These are phyloP conservation scores for Nevesoporus exiguus DNA, from an alignment of 768 basidiomycete genomes.

Conservation along the genomic window DNA sequence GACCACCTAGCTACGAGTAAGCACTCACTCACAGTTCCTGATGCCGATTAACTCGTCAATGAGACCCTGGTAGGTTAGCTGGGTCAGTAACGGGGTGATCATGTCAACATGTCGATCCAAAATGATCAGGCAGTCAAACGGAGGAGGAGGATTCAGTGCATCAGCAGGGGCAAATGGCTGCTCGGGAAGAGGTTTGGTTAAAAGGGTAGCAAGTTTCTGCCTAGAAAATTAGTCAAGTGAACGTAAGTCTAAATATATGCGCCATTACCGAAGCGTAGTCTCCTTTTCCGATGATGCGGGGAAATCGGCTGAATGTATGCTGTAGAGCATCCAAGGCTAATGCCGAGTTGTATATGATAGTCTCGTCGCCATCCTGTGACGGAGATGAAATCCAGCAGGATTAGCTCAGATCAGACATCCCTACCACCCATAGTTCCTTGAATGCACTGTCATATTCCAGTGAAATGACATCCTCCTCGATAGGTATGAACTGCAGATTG, in stretches of 20 bases:
- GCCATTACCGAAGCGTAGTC: slow-evolving; percentile 70
- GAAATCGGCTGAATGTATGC: slow-evolving; percentile 82
- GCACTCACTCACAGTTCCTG: slow-evolving; percentile 70
- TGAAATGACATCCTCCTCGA: slow-evolving; percentile 91
- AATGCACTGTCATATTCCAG: slow-evolving; percentile 84
- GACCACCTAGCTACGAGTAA: neutral
- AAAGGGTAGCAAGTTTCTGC: slow-evolving; percentile 73
- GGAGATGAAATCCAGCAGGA: neutral
- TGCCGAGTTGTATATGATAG: slow-evolving; percentile 82
- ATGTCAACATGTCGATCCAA: slow-evolving; percentile 90
- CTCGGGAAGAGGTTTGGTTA: slow-evolving; percentile 58
- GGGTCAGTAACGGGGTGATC: slow-evolving; percentile 93
- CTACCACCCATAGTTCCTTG: slow-evolving; percentile 87
- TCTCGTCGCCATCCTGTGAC: slow-evolving; percentile 86
- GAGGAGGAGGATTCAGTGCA: slow-evolving; percentile 47
- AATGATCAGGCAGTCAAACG: slow-evolving; percentile 83
- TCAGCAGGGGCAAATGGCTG: slow-evolving; percentile 36
- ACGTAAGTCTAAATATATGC: neutral
- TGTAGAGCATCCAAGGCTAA: slow-evolving; percentile 83
- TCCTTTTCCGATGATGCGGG: slow-evolving; percentile 91
- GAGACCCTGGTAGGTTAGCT: slow-evolving; percentile 94
- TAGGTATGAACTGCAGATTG: slow-evolving; percentile 89
- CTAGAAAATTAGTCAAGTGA: slow-evolving; percentile 9
- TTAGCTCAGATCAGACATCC: slow-evolving; percentile 26
- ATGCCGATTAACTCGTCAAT: slow-evolving; percentile 91